Evolutionary conservation across 1,139 yeast species (phyloP).

Genomic region (Geotrichum cucujoidarum): DNA sequence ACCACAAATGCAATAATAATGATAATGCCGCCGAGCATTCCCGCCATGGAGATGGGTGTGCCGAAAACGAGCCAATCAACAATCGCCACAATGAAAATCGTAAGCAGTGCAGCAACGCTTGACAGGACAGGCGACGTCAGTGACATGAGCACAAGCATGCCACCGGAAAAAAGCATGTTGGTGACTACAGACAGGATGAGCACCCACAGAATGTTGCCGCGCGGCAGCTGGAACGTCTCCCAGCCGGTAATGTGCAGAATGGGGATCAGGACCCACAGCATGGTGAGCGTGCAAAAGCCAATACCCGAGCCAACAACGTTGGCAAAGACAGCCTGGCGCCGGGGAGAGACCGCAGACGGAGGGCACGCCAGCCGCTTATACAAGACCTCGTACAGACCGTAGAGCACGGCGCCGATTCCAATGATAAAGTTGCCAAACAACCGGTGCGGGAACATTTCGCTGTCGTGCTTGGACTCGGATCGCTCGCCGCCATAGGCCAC

Average conservation of each 20-base stretch:
- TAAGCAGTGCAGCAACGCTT: slow-evolving; percentile 72
- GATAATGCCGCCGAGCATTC: slow-evolving; percentile 39
- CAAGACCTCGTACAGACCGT: slow-evolving; percentile 80
- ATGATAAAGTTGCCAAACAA: slow-evolving; percentile 68
- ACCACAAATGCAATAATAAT: slow-evolving; percentile 61
- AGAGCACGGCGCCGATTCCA: slow-evolving; percentile 70
- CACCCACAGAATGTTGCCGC: slow-evolving; percentile 41
- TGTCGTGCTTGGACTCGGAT: slow-evolving; percentile 28
- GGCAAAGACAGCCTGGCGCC: slow-evolving; percentile 55
- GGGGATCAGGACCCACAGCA: slow-evolving; percentile 50
- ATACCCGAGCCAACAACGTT: slow-evolving; percentile 52
- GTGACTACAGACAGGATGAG: slow-evolving; percentile 48
- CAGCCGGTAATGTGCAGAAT: slow-evolving; percentile 51
- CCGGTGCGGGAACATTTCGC: slow-evolving; percentile 51
- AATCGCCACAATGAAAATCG: slow-evolving; percentile 74
- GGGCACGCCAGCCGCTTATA: slow-evolving; percentile 76
- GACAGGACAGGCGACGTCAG: slow-evolving; percentile 82
- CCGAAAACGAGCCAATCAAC: slow-evolving; percentile 74
- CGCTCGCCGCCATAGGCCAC: slow-evolving; percentile 67
- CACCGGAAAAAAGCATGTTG: slow-evolving; percentile 65
- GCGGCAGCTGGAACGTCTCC: slow-evolving; percentile 56
- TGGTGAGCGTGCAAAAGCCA: slow-evolving; percentile 53
- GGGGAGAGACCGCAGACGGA: slow-evolving; percentile 54
- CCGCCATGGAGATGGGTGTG: slow-evolving; percentile 39
- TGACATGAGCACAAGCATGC: slow-evolving; percentile 74